Evolutionary conservation across 1,139 yeast genomes (phyloP).

Genomic region (Suhomyces bribrorum): DNA sequence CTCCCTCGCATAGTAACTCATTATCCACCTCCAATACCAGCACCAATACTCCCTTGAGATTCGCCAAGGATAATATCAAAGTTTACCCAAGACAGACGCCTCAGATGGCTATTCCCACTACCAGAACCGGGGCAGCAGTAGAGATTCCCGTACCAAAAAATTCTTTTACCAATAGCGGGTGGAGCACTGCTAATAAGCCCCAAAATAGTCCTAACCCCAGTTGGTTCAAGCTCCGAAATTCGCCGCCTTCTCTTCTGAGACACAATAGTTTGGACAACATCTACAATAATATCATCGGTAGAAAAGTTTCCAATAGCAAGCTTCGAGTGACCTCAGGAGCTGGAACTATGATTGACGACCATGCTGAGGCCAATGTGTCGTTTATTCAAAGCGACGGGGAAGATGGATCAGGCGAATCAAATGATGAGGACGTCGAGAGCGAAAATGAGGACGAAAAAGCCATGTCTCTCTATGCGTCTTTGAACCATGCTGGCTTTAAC

Average conservation of each 20-base stretch:
- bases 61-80: constrained; percentile 16
- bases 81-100: constrained; percentile 64
- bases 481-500: constrained; percentile 29
- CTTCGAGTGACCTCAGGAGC: constrained; percentile 21
- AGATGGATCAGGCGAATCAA: constrained; percentile 12
- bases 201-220: constrained; percentile 8
- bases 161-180: constrained; percentile 18
- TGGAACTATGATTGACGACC: constrained; percentile 13
- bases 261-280: constrained; percentile 26
- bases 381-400: constrained; percentile 4
- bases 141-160: constrained; percentile 60
- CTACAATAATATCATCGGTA: constrained; percentile 22
- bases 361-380: constrained; percentile 8
- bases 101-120: constrained; percentile 80
- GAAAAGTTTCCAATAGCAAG: constrained; percentile 19
- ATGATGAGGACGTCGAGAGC: constrained; percentile 29
- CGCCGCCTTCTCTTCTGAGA: constrained; percentile 20
- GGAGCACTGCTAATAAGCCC: neutral
- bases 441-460: constrained; percentile 55
- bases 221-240: constrained; percentile 28
- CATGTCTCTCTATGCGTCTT: constrained; percentile 50
- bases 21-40: constrained; percentile 2
- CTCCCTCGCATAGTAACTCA: constrained; percentile 4
- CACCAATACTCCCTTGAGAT: constrained; percentile 6
- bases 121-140: constrained; percentile 74